Evolutionary conservation across 2,329 filamentous ascomycete species (phyloP).

Genomic region (Paraphaeosphaeria minitans): DNA sequence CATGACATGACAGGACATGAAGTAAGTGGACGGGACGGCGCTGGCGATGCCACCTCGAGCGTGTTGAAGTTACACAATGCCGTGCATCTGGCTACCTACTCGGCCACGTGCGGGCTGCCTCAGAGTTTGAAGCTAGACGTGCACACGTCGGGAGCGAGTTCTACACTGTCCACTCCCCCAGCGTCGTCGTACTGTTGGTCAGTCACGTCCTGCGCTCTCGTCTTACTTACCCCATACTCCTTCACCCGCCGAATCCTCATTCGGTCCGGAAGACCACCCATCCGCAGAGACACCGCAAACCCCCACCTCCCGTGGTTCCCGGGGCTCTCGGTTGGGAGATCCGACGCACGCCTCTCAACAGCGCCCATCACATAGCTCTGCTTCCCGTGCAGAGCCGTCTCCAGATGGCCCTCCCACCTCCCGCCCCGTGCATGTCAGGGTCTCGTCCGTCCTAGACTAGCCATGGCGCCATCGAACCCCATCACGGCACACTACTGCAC

Average conservation of each 20-base stretch:
- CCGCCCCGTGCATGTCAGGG: neutral
- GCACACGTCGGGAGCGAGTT: neutral
- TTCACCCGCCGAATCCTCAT: neutral
- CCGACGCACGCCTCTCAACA: neutral
- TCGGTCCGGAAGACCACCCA: neutral
- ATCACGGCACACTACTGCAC: no score
- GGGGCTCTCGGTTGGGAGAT: neutral
- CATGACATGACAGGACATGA: no score
- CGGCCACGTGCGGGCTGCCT: neutral
- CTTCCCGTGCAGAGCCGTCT: neutral
- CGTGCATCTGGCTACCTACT: no score
- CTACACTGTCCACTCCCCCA: neutral
- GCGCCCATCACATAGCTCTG: neutral
- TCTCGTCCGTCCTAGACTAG: neutral
- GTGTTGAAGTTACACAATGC: no score
- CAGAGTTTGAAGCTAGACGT: neutral
- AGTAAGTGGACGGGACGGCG: no score
- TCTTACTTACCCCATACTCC: neutral
- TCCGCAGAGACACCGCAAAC: neutral
- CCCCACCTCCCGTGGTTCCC: neutral
- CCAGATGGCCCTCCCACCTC: neutral
- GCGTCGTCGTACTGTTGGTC: neutral
- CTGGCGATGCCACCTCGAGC: constrained; percentile 1
- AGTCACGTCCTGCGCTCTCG: neutral
- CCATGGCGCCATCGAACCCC: no score